phyloP scores from a whole-genome alignment of 2,329 filamentous ascomycete species.

The Mariannaea elegans region DNA sequence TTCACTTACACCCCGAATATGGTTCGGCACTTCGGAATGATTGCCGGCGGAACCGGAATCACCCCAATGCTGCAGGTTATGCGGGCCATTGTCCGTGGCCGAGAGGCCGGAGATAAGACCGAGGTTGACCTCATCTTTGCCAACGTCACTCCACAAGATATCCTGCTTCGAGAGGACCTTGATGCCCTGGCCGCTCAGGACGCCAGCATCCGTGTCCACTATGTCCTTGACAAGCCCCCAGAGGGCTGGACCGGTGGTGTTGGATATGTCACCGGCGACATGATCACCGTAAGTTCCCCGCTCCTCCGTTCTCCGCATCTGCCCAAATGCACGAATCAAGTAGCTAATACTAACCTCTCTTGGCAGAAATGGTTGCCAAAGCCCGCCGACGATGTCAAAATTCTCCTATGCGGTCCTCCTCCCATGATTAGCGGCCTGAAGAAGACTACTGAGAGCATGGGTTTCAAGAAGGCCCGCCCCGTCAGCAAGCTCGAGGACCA shows the following conservation, averaged over 20 bases:
- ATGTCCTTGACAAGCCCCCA: constrained; percentile 95
- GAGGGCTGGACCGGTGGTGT: constrained; percentile 91
- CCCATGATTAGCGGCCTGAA: constrained; percentile 98
- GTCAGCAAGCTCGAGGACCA: constrained; percentile 99
- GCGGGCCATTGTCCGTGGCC: constrained; percentile 86
- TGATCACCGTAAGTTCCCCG: constrained; percentile 77
- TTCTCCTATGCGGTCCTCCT: constrained; percentile 92
- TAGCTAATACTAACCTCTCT: constrained; percentile 30
- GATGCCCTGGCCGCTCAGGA: constrained; percentile 82
- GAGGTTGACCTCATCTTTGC: constrained; percentile 96
- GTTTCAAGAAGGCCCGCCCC: constrained; percentile 90
- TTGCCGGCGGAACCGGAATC: constrained; percentile 96
- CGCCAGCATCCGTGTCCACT: constrained; percentile 84
- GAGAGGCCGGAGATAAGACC: constrained; percentile 81
- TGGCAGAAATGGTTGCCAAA: constrained; percentile 79
- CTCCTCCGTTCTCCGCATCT: neutral
- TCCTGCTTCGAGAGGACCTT: constrained; percentile 91
- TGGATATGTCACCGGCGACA: constrained; percentile 93
- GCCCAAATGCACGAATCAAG: neutral
- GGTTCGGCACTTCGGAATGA: constrained; percentile 96
- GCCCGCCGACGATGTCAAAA: constrained; percentile 87
- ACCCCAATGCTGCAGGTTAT: constrained; percentile 98
- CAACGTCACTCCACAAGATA: constrained; percentile 93
- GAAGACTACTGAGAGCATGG: constrained; percentile 89
- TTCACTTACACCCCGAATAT: constrained; percentile 98